phyloP scores from a whole-genome alignment of 164 flowering plant genomes.

The Dillenia turbinata region DNA sequence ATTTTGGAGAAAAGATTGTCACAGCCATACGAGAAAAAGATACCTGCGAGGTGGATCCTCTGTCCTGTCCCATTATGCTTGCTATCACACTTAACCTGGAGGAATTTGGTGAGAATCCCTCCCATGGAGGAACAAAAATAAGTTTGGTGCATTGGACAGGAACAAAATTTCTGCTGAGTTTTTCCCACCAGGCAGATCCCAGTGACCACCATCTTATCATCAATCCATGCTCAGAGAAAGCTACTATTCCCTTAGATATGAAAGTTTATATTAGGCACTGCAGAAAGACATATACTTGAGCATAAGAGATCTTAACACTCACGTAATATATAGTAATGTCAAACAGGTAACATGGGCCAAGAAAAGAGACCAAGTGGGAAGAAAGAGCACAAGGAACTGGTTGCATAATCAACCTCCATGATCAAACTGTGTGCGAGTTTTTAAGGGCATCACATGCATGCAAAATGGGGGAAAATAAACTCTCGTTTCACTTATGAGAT shows the following conservation, averaged over 20 bases:
- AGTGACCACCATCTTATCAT: conserved; percentile 99
- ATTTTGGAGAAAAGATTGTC: not conserved
- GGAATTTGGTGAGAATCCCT: conserved; percentile 86
- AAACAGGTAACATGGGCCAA: no score
- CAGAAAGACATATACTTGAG: not conserved
- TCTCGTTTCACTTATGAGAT: no score
- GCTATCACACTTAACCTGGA: conserved; percentile 83
- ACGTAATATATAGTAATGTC: no score
- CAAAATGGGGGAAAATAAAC: no score
- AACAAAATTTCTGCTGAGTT: conserved; percentile 66
- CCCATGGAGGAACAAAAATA: conserved; percentile 97
- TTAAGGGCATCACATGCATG: no score
- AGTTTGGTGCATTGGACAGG: conserved; percentile 93
- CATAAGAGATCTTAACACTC: no score
- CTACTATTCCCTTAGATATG: conserved; percentile 76
- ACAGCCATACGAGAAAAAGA: not conserved
- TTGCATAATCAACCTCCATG: no score
- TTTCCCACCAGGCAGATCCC: conserved; percentile 98
- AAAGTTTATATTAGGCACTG: conserved; percentile 4
- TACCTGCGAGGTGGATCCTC: conserved; percentile 48
- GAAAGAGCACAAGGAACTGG: no score
- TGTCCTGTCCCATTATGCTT: conserved; percentile 46
- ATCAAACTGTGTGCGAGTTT: no score
- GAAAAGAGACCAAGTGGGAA: no score
- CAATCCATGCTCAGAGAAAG: conserved; percentile 93